Conservation (phyloP, 2,329 filamentous ascomycete species). For the Ceratocystis diversiconidia region DNA sequence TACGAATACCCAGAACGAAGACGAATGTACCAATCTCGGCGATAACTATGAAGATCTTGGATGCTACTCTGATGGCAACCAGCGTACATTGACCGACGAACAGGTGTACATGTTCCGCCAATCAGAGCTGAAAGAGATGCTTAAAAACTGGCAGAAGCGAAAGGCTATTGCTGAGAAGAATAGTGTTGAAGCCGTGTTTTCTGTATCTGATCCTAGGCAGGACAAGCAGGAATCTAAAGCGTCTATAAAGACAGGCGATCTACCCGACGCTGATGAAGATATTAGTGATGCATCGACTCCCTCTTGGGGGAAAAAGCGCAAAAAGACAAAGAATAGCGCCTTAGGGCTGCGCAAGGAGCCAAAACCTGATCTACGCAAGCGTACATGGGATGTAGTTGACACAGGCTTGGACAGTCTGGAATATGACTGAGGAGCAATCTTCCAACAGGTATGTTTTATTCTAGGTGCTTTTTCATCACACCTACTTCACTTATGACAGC, state of each 20-base stretch:
- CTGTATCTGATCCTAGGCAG: slow-evolving; percentile 8
- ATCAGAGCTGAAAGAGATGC: slow-evolving; percentile 64
- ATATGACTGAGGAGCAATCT: slow-evolving; percentile 35
- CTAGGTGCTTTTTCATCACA: too few relatives aligned
- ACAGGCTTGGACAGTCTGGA: slow-evolving; percentile 44
- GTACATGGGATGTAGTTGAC: slow-evolving; percentile 54
- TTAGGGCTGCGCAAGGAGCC: slow-evolving; percentile 25
- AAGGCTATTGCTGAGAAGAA: slow-evolving; percentile 14
- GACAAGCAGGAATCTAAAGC: neutral
- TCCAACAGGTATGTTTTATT: slow-evolving; percentile 18
- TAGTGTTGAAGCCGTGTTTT: slow-evolving; percentile 11
- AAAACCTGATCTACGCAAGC: slow-evolving; percentile 49
- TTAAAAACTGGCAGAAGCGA: slow-evolving; percentile 29
- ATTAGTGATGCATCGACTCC: slow-evolving; percentile 5
- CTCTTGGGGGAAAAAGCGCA: slow-evolving; percentile 29
- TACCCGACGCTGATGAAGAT: slow-evolving; percentile 20
- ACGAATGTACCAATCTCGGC: slow-evolving; percentile 22
- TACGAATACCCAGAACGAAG: slow-evolving; percentile 19
- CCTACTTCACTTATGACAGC: neutral
- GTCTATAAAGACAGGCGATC: neutral
- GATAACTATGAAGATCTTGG: slow-evolving; percentile 57
- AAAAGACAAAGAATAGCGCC: slow-evolving; percentile 24
- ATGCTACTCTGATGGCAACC: slow-evolving; percentile 74
- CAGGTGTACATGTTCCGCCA: slow-evolving; percentile 84
- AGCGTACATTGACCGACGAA: slow-evolving; percentile 79